Conservation (phyloP, 202 grass and related monocot genomes). For the Zizania palustris region DNA sequence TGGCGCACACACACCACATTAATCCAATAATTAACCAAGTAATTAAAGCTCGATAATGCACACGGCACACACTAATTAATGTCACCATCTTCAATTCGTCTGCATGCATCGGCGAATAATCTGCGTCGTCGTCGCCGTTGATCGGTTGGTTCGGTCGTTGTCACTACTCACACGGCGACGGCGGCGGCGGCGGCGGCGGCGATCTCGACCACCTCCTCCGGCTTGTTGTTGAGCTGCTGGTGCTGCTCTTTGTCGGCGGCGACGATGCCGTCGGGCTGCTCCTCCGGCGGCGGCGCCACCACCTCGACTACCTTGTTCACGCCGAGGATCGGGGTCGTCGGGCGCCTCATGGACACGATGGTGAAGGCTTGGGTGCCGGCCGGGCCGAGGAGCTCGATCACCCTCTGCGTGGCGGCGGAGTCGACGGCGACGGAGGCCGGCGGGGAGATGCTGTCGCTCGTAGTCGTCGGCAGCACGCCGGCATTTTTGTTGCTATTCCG, state of each 20-base stretch:
- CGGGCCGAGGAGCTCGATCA: conserved; percentile 53
- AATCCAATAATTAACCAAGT: conserved; percentile 5
- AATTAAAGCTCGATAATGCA: not conserved
- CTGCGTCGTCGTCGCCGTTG: not conserved
- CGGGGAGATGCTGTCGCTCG: not conserved
- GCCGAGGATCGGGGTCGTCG: conserved; percentile 58
- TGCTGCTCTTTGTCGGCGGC: conserved; percentile 10
- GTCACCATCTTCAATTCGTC: too few relatives aligned
- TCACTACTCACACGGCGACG: conserved; percentile 23
- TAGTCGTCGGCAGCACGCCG: conserved; percentile 53
- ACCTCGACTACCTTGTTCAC: conserved; percentile 58
- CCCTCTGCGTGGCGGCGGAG: not conserved
- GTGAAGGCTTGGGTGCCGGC: conserved; percentile 46
- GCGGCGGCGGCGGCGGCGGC: conserved; percentile 25
- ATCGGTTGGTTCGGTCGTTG: not conserved
- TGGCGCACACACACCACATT: not conserved
- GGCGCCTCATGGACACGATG: conserved; percentile 56
- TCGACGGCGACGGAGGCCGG: not conserved
- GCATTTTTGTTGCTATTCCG: conserved; percentile 34
- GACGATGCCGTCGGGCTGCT: not conserved
- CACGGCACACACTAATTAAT: too few relatives aligned
- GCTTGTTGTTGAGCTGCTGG: conserved; percentile 1
- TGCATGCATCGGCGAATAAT: too few relatives aligned
- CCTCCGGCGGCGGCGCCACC: not conserved
- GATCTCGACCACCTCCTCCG: conserved; percentile 56